Percentiles rank a stretch among this genome's conserved stretches.
These are phyloP conservation scores for Neophaeococcomyces aloes DNA, from an alignment of 2,329 filamentous ascomycete species.

Conservation along the genomic window DNA sequence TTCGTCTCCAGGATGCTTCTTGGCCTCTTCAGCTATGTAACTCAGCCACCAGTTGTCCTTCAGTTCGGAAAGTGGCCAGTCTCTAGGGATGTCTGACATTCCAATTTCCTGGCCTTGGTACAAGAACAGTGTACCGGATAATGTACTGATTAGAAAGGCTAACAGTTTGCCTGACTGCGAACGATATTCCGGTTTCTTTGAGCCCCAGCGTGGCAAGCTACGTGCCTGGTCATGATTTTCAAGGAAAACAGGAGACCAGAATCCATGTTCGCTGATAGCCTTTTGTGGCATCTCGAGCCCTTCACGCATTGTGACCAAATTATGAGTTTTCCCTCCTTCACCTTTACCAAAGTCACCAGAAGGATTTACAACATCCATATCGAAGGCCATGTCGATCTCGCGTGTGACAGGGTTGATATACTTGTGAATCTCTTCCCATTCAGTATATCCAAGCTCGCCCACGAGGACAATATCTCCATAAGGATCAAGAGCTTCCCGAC, in stretches of 20 bases:
- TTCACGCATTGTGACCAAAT: slow-evolving; percentile 41
- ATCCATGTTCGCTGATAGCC: slow-evolving; percentile 44
- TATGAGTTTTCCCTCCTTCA: slow-evolving; percentile 28
- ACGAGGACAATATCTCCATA: slow-evolving; percentile 50
- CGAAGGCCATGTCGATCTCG: slow-evolving; percentile 60
- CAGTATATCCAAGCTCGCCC: slow-evolving; percentile 46
- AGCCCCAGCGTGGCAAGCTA: slow-evolving; percentile 46
- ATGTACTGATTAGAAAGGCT: slow-evolving; percentile 45
- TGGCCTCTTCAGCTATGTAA: slow-evolving; percentile 28
- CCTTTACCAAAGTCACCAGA: slow-evolving; percentile 1
- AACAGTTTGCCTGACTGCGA: slow-evolving; percentile 47
- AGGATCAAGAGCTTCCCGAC: slow-evolving; percentile 42
- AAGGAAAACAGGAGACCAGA: slow-evolving; percentile 55
- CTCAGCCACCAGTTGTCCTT: slow-evolving; percentile 24
- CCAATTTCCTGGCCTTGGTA: no score
- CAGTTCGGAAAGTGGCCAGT: slow-evolving; percentile 35
- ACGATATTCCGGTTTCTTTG: slow-evolving; percentile 40
- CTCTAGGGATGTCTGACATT: slow-evolving; percentile 41
- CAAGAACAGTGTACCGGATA: slow-evolving; percentile 44
- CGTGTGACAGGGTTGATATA: slow-evolving; percentile 37
- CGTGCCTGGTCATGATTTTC: slow-evolving; percentile 58
- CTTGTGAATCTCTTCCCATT: slow-evolving; percentile 39
- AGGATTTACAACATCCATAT: slow-evolving; percentile 47
- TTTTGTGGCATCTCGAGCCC: slow-evolving; percentile 48
- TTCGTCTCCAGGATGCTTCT: slow-evolving; percentile 24